Evolutionary conservation across 331 rosid species (phyloP), one percentile per base, ranked within the genome.

Genomic region (Telfairia occidentalis): DNA sequence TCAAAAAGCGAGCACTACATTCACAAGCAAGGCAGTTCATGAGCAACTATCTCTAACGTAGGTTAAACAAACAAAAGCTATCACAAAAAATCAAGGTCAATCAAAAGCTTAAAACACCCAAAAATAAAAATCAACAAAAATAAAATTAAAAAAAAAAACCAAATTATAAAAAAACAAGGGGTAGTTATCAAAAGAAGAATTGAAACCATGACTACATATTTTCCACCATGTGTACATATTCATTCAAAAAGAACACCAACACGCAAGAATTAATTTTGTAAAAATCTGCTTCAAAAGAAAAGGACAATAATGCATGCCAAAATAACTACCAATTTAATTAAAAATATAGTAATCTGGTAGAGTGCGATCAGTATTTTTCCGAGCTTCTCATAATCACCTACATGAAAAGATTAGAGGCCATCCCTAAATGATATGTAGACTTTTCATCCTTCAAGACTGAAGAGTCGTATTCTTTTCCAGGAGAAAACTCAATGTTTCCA

Each of bases 381-480:
- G 2, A 10, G 76, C 15, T 49, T 32, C 61, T 15, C 76, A 72
- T 3, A 8, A 26, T 40, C 78, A 61, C 96, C 8, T 83, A 95
- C 98, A 87, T 90, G 83, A 95, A 86, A 80, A 91, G 96, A 80
- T 83, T 81, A 58, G 98, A 95, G 70, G 89, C 92, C 96, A 86
- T 86, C 81, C 79, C 89, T 85, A 86, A 63, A 82, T 92, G 98
- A 79, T 88, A 87, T 81, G 81, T 85, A 64, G 98, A 90, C 43
- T 88, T 92, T 71, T 91, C 86, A 83, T 95, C 96, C 83, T 86
- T 91, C 70, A 90, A 49, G 49, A 58, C 83, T 5, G 97, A 95
- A 7, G 97, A 95, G 82, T 95, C 98, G 2, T 91, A 86, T 85
- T 91, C 98, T 80, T 87, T 92, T 77, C 97, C 97, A 72, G 98